phyloP scores from a whole-genome alignment of 345 rosid genomes.

The Sonneratia alba region DNA sequence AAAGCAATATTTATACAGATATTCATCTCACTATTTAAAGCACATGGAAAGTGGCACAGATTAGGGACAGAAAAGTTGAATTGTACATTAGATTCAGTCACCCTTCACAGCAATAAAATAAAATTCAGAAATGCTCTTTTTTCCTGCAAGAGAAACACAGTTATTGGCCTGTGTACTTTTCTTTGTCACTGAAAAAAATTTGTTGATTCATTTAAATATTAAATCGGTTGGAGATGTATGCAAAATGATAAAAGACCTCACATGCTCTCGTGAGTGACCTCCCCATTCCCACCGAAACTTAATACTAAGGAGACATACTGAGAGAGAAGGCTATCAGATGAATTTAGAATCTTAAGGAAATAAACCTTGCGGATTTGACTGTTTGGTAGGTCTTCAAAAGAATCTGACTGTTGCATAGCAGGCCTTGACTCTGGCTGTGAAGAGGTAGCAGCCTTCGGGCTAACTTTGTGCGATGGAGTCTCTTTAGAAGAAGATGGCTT shows the following conservation, averaged over 20 bases:
- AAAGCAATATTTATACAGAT: background rate
- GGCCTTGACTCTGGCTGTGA: slow-evolving; percentile 29
- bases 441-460: slow-evolving; percentile 26
- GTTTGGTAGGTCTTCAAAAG: slow-evolving; percentile 79
- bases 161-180: background rate
- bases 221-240: background rate
- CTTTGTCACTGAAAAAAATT: background rate
- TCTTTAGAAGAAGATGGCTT: slow-evolving; percentile 37
- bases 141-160: background rate
- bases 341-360: slow-evolving; percentile 4
- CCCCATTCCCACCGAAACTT: background rate
- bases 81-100: background rate
- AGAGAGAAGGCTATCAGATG: background rate
- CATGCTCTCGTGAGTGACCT: background rate
- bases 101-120: background rate
- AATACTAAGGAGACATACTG: background rate
- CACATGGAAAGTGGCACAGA: background rate
- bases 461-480: slow-evolving; percentile 27
- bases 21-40: background rate
- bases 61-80: background rate
- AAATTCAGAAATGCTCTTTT: background rate
- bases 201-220: background rate
- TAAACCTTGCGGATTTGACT: slow-evolving; percentile 96
- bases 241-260: background rate
- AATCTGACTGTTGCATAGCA: slow-evolving; percentile 33